Evolutionary conservation across 345 rosid genomes (phyloP).

Genomic region (Linum lewisii): DNA sequence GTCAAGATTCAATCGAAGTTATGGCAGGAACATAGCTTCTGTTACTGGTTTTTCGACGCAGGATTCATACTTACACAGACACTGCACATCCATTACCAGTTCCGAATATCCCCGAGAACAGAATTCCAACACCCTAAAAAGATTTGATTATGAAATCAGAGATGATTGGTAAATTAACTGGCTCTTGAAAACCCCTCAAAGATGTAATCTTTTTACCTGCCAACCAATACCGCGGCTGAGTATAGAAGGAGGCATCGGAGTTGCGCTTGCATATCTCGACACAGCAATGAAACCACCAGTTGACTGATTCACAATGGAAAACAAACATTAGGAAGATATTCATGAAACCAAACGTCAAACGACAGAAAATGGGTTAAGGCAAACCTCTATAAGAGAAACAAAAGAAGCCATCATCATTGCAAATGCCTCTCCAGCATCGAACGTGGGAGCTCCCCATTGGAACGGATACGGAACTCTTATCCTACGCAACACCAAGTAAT

Average conservation of each 20-base stretch:
- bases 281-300: slow-evolving; percentile 82
- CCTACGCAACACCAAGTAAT: slow-evolving; percentile 32
- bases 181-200: not conserved
- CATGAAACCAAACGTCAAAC: not conserved
- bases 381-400: slow-evolving; percentile 84
- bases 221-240: slow-evolving; percentile 97
- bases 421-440: slow-evolving; percentile 93
- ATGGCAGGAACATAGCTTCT: not conserved
- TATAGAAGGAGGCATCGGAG: slow-evolving; percentile 86
- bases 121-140: slow-evolving; percentile 80
- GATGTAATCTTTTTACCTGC: slow-evolving; percentile 52
- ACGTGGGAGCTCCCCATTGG: slow-evolving; percentile 98
- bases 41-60: slow-evolving; percentile 3
- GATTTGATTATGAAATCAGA: not conserved
- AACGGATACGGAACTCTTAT: slow-evolving; percentile 94
- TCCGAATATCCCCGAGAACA: slow-evolving; percentile 87
- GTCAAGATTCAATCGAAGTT: not conserved
- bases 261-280: slow-evolving; percentile 84
- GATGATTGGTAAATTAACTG: not conserved
- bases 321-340: not conserved
- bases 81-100: slow-evolving; percentile 87
- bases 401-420: slow-evolving; percentile 96
- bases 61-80: slow-evolving; percentile 52
- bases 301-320: slow-evolving; percentile 41
- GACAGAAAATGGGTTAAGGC: not conserved